Base-by-base conservation (phyloP, 2,329 filamentous ascomycete species). In the Didymella exigua region DNA sequence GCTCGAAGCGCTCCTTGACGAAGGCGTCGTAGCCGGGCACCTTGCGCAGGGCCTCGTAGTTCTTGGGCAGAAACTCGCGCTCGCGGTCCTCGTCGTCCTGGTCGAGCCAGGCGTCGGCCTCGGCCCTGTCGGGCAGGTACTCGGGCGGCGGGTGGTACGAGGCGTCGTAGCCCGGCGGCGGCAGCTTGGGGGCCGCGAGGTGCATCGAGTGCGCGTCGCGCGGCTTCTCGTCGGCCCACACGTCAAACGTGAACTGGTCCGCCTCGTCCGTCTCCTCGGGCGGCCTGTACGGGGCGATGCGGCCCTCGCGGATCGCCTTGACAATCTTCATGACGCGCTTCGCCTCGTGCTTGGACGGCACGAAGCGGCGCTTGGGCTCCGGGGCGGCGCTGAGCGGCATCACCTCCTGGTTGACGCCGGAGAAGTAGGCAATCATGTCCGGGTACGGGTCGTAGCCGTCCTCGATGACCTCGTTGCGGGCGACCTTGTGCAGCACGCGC, bases 321-420 rank as follows among this genome's bases (percentile, higher is more conserved):
- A 98, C 95, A 68, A 99, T 87, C 79, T 99, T 98, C 86, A 97
- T 96, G 46, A 99, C 86, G 53, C 93, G 86, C 81, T 97, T 97
- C 27, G 91, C 89, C 77, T 99, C 95, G 75, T 99, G 91, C 77
- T 97, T 98, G 41, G 93, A 98, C 6, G 96, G 95, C 9, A 99
- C 80, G 74, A 98, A 99, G 66, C 95, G 88, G 61, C 95, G 85
- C 79, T 99, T 99, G 1, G 95, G 95, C 73, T 99, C 95, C 6
- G 95, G 95, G 0, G 95, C 95, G 40, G 93, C 89, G 72, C 91
- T 97, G 53, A 99, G 76, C 13, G 95, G 95, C 93, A 99, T 98
- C 60, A 89, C 87, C 77, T 99, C 95, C 71, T 89, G 84, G 67
- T 92, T 88, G 18, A 55, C 52, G 61, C 90, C 89, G 10, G 91